phyloP scores from a whole-genome alignment of 1,284 basidiomycete species.

The Ustilago hordei region DNA sequence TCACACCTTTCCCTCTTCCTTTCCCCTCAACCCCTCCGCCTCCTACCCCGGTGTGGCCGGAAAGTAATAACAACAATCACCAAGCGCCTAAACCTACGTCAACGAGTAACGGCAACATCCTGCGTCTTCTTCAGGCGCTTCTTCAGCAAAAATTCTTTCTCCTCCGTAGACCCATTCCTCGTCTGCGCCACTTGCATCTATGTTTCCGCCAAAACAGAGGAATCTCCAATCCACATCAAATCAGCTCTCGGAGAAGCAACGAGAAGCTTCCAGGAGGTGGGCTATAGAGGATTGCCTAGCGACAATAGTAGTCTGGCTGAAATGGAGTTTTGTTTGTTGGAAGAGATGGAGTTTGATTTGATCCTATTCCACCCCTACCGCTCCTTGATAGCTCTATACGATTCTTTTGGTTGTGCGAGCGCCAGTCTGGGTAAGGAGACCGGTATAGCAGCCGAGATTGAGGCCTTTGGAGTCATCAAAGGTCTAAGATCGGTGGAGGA shows the following conservation, averaged over 20 bases:
- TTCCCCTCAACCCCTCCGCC: neutral
- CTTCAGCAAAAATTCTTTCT: constrained; percentile 77
- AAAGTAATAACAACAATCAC: constrained; percentile 83
- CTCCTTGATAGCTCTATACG: constrained; percentile 81
- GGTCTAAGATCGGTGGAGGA: constrained; percentile 10
- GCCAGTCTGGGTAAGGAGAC: neutral
- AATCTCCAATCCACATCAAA: constrained; percentile 94
- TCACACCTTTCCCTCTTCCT: neutral
- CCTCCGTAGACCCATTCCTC: constrained; percentile 91
- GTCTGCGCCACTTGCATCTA: constrained; percentile 94
- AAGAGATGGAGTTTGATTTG: constrained; percentile 94
- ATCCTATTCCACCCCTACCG: constrained; percentile 94
- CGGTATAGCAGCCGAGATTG: constrained; percentile 14
- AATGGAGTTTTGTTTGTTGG: constrained; percentile 98
- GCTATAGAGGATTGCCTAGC: constrained; percentile 75
- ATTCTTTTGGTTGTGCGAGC: constrained; percentile 51
- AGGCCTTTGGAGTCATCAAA: constrained; percentile 25
- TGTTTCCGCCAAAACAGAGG: constrained; percentile 95
- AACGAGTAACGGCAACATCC: constrained; percentile 91
- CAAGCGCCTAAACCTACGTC: constrained; percentile 84
- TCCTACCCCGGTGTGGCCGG: neutral
- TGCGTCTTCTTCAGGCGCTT: constrained; percentile 93
- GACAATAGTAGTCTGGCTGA: constrained; percentile 89
- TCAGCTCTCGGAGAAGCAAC: constrained; percentile 87
- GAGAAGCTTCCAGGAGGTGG: constrained; percentile 48